These are phyloP conservation scores for Endocalyx cinctus DNA, from an alignment of 2,329 filamentous ascomycete genomes.

Conservation along the genomic window DNA sequence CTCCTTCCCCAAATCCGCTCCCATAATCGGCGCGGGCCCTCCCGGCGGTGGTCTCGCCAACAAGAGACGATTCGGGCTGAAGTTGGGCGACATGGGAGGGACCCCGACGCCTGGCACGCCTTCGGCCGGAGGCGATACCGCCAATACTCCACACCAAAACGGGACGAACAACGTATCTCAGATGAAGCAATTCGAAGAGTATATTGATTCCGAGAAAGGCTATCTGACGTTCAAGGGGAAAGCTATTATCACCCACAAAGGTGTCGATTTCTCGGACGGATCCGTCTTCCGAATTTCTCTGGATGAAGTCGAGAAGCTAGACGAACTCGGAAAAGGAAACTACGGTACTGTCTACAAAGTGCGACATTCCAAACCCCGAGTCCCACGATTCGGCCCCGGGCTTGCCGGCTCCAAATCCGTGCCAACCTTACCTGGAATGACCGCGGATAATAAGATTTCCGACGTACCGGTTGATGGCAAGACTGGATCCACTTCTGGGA, in stretches of 20 bases:
- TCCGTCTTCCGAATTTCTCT: constrained; percentile 90
- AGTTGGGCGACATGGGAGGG: constrained; percentile 49
- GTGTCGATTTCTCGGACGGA: constrained; percentile 88
- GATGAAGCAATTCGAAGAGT: constrained; percentile 64
- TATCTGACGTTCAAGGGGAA: constrained; percentile 91
- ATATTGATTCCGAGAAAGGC: constrained; percentile 86
- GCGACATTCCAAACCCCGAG: constrained; percentile 66
- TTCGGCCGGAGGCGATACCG: constrained; percentile 29
- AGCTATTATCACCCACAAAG: constrained; percentile 80
- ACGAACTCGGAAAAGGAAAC: constrained; percentile 94
- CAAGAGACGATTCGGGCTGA: constrained; percentile 58
- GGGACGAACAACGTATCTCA: constrained; percentile 40
- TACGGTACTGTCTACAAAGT: constrained; percentile 99
- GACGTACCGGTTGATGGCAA: constrained; percentile 16
- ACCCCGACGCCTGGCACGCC: constrained; percentile 37
- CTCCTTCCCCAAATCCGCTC: constrained; percentile 50
- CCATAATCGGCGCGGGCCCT: constrained; percentile 24
- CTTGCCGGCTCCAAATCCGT: constrained; percentile 46
- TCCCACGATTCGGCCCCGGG: constrained; percentile 55
- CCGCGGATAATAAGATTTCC: constrained; percentile 23
- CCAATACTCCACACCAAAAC: constrained; percentile 27
- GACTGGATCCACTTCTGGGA: constrained; percentile 55
- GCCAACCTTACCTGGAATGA: constrained; percentile 29
- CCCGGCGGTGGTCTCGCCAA: constrained; percentile 48
- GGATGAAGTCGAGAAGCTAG: constrained; percentile 84